Evolutionary conservation across 202 grass and related monocot genomes (phyloP).

Genomic region (Hordeum pubiflorum): DNA sequence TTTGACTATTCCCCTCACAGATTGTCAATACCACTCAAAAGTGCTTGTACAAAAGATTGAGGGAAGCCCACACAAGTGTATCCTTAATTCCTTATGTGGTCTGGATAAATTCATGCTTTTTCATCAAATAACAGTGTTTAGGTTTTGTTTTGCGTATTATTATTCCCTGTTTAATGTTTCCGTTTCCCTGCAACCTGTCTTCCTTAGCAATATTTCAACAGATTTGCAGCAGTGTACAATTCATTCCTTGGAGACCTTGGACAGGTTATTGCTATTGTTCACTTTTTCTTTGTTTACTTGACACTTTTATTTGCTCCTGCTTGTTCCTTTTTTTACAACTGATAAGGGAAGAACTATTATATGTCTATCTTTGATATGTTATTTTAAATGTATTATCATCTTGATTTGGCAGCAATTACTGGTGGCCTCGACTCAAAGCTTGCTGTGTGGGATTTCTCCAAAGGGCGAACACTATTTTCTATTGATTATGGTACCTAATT

Average conservation of each 20-base stretch:
- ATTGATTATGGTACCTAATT: conserved; percentile 77
- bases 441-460: conserved; percentile 88
- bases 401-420: conserved; percentile 61
- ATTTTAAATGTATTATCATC: conserved; percentile 5
- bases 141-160: neutral
- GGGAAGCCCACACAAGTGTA: conserved; percentile 89
- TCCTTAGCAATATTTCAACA: conserved; percentile 50
- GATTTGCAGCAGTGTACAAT: conserved; percentile 88
- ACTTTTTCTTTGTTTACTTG: conserved; percentile 10
- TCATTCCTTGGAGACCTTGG: conserved; percentile 95
- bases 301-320: neutral
- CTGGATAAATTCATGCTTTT: conserved; percentile 6
- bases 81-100: conserved; percentile 36
- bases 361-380: neutral
- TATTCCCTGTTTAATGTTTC: neutral
- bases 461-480: conserved; percentile 57
- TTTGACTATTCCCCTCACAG: conserved; percentile 38
- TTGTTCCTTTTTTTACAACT: neutral
- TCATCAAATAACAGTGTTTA: neutral
- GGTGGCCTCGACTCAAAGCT: conserved; percentile 84
- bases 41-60: conserved; percentile 83
- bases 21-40: conserved; percentile 65
- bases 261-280: conserved; percentile 44
- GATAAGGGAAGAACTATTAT: conserved; percentile 16
- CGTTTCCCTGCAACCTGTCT: neutral